Base-by-base conservation (phyloP, 305 asterid species). In the Rubia peregrina region DNA sequence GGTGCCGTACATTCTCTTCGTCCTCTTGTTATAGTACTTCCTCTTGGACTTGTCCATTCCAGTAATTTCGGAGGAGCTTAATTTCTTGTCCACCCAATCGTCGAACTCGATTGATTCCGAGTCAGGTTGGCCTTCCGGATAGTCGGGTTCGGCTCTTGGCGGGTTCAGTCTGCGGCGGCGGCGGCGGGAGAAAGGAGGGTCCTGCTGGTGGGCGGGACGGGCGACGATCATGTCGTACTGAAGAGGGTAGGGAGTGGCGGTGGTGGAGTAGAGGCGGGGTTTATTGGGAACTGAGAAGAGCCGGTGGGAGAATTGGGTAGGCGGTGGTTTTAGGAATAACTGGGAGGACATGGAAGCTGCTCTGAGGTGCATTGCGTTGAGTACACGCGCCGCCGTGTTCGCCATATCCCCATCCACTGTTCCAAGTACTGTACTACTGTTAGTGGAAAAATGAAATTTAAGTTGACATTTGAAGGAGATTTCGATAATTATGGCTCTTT, bases 161-260 rank as follows among this genome's bases (percentile, higher is more conserved):
- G 72, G 26, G 26, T 80, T 70, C 42, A 77, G 66, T 17, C 33
- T 30, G 59, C 79, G 81, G 11, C 71, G 59, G 42, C 80, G 83
- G 68, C 85, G 89, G 61, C 78, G 88, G 48, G 16, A 6, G 69
- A 62, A 71, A 19, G 64, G 22, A 0, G 36, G 83, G 61, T 75
- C 71, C 10, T 82, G 80, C 57, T 85, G 76, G 42, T 80, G 80
- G 3, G 78, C 86, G 38, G 97, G 98, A 80, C 92, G 93, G 80
- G 96, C 83, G 70, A 90, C 75, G 63, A 93, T 87, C 94, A 93
- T 85, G 43, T 93, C 97, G 81, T 90, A 90, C 70, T 90, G 97
- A 57, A 86, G 87, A 12, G 98, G 97, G 74, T 74, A 93, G 8
- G 89, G 94, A 26, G 98, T 93, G 73, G 87, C 81, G 30, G 92